Evolutionary conservation across 2,329 filamentous ascomycete genomes (phyloP), one percentile per base, ranked within the genome.

Genomic region (Calonectria honghensis): DNA sequence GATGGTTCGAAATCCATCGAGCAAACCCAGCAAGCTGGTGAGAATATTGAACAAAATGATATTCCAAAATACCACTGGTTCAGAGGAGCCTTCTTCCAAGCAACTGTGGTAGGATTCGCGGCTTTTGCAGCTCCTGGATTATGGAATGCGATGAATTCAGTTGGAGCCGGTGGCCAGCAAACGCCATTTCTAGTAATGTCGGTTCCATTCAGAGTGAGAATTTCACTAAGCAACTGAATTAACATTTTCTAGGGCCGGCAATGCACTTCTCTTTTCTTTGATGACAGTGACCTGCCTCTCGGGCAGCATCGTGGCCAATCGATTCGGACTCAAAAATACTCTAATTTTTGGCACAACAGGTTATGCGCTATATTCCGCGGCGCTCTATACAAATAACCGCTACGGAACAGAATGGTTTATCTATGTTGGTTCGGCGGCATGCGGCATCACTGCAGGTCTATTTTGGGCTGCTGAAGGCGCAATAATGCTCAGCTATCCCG

Each of bases 401-500:
- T 89, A 86, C 69, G 89, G 89, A 6, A 88, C 87, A 59, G 87
- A 86, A 18, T 90, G 89, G 89, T 87, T 90, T 50, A 87, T 90
- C 4, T 82, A 89, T 0, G 78, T 90, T 4, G 89, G 89, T 6
- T 86, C 87, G 6, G 88, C 86, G 0, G 84, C 86, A 6, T 90
- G 88, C 74, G 89, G 89, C 20, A 80, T 89, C 20, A 87, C 83
- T 0, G 89, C 89, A 0, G 88, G 87, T 1, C 82, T 89, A 0
- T 87, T 90, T 75, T 90, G 89, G 88, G 87, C 88, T 0, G 85
- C 86, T 6, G 89, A 90, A 76, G 89, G 88, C 14, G 88, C 89
- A 0, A 86, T 90, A 5, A 88, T 88, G 0, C 79, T 89, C 13
- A 88, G 88, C 0, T 90, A 90, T 64, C 86, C 88, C 0, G 87